Percentiles rank a stretch among this genome's conserved stretches.
These are phyloP conservation scores for Aspergillus felis DNA, from an alignment of 2,329 filamentous ascomycete genomes.

Conservation along the genomic window DNA sequence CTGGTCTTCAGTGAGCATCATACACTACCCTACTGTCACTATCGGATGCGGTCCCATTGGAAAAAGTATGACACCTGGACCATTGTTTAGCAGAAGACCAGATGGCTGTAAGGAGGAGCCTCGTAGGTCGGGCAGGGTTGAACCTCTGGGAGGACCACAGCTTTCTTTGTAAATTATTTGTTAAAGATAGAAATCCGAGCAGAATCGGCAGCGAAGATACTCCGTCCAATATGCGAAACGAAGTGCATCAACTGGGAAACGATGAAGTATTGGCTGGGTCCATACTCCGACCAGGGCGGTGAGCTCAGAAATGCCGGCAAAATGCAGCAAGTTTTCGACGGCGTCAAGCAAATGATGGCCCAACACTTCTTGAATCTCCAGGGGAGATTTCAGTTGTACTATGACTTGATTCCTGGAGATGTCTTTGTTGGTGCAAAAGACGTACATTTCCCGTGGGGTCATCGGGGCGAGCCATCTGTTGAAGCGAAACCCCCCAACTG, in stretches of 20 bases:
- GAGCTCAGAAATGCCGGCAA: not conserved
- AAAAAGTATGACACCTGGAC: too few relatives aligned
- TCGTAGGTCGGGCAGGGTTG: too few relatives aligned
- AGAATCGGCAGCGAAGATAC: too few relatives aligned
- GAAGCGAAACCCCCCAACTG: not conserved
- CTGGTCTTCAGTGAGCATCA: too few relatives aligned
- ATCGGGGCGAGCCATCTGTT: not conserved
- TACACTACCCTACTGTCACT: not conserved
- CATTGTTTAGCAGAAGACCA: too few relatives aligned
- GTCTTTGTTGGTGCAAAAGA: not conserved
- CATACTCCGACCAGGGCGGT: not conserved
- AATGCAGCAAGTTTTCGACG: not conserved
- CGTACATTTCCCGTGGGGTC: not conserved
- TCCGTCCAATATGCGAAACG: not conserved
- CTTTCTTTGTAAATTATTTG: too few relatives aligned
- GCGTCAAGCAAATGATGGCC: not conserved
- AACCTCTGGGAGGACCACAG: too few relatives aligned
- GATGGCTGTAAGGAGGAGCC: too few relatives aligned
- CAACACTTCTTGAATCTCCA: not conserved
- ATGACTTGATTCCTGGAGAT: not conserved
- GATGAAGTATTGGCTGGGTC: not conserved
- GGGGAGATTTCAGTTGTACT: not conserved
- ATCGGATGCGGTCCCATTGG: too few relatives aligned
- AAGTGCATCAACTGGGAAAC: not conserved
- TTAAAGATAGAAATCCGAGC: too few relatives aligned